Evolutionary conservation across 148 eudicot species (phyloP), one percentile per base, ranked within the genome.

Genomic region (Selenicereus undatus): DNA sequence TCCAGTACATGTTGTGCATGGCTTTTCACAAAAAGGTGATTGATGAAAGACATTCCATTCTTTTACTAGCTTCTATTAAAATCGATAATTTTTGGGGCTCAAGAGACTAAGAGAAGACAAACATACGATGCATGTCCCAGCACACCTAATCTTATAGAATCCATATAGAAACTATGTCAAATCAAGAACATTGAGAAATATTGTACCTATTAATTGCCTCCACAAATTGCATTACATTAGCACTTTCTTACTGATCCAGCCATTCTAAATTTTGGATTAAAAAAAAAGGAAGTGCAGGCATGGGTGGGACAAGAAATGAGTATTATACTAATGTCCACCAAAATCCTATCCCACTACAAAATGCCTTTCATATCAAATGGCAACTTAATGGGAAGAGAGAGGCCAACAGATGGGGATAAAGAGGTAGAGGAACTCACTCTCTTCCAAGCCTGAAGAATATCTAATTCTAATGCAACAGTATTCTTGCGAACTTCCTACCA

Each of bases 151-250:
- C 51, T 77, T 22, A 39, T 79, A 52, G 8, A 42, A 42, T 42
- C 45, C 8, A 42, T 3, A 50, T 52, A 75, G n/a, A 24, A 26
- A 73, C 30, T 74, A 56, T 54, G 75, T 35, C 66, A 35, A 79
- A 68, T 70, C 69, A 80, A 71, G 35, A 68, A 11, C 21, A 20
- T 20, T 27, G 0, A 69, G 75, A 66, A 80, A 83, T 58, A 73
- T 8, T 69, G 77, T 89, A 95, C 98, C 90, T 90, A 58, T 91
- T 95, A 71, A 95, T 83, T 79, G 97, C 97, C 84, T 95, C 93
- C 72, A 95, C 90, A 86, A 90, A 90, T 74, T 88, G 90, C 85
- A 93, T 79, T 62, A 95, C 91, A 77, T 95, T 93, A 71, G 80
- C 83, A 83, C 94, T 85, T 81, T 91, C 93, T 81, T 90, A 82